Conservation (phyloP, 441 rosid genomes). For the Erysimum pusillum region DNA sequence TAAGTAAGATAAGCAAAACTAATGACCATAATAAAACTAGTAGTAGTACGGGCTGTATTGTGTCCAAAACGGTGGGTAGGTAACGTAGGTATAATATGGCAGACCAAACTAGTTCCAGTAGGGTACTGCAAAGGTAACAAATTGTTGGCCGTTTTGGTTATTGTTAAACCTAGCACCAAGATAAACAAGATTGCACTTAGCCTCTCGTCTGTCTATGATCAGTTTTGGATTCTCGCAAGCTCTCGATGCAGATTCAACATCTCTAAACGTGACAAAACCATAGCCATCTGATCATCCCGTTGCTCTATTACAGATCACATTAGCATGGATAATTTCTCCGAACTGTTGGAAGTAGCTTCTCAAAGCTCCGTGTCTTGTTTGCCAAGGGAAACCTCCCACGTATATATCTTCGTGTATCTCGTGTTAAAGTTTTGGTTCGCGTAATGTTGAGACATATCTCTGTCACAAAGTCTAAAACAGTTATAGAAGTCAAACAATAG, state of each 20-base stretch:
- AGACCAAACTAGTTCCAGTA: background rate
- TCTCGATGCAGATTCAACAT: conserved; percentile 56
- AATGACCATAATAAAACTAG: too few species aligned
- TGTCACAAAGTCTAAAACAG: background rate
- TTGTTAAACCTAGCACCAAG: conserved; percentile 42
- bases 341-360: conserved; percentile 56
- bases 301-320: conserved; percentile 54
- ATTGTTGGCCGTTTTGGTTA: background rate
- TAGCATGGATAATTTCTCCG: conserved; percentile 64
- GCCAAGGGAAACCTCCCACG: conserved; percentile 68
- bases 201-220: conserved; percentile 60
- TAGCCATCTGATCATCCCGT: conserved; percentile 66
- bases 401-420: conserved; percentile 58
- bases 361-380: conserved; percentile 54
- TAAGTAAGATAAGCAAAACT: too few species aligned
- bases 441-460: background rate
- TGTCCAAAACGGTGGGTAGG: conserved; percentile 2
- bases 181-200: conserved; percentile 64
- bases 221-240: conserved; percentile 63
- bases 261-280: conserved; percentile 64
- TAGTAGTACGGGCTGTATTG: background rate
- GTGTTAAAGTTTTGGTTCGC: conserved; percentile 46
- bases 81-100: background rate
- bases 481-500: too few species aligned
- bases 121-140: background rate